Evolutionary conservation across 2,329 filamentous ascomycete species (phyloP).

Genomic region (Sclerotinia trifoliorum): DNA sequence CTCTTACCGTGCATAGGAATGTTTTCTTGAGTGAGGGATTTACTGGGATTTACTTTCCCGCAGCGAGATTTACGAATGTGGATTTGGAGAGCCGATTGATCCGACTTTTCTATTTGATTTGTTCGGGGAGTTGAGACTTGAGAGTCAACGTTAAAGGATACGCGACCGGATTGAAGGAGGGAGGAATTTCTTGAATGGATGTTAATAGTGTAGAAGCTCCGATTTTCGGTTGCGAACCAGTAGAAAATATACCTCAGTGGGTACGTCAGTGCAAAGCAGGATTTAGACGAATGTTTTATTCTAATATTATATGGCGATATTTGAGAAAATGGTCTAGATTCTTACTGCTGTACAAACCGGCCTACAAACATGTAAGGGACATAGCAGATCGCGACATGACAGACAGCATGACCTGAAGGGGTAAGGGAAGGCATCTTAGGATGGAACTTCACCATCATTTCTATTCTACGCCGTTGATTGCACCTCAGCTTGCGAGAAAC

Average conservation of each 20-base stretch:
- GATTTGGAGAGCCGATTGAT: conserved; percentile 3
- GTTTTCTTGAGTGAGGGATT: conserved; percentile 15
- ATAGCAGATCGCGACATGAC: not conserved
- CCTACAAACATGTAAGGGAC: not conserved
- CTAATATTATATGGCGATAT: no score
- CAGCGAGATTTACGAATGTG: conserved; percentile 5
- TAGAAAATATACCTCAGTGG: conserved; percentile 20
- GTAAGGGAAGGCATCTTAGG: not conserved
- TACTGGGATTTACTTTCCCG: not conserved
- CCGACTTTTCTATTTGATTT: conserved; percentile 8
- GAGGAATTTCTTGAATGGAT: not conserved
- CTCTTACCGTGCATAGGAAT: conserved; percentile 4
- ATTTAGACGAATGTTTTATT: not conserved
- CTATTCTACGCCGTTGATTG: not conserved
- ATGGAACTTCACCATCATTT: not conserved
- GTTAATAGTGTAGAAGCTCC: not conserved
- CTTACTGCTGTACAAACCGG: not conserved
- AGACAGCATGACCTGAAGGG: not conserved
- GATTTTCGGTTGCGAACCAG: conserved; percentile 1
- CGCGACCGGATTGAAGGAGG: not conserved
- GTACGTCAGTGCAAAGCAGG: not conserved
- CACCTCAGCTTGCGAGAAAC: not conserved
- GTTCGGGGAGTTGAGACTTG: not conserved
- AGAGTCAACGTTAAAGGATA: not conserved
- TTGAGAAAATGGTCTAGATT: not conserved